These are phyloP conservation scores for Biscutella laevigata DNA, from an alignment of 441 rosid species.

Conservation along the genomic window DNA sequence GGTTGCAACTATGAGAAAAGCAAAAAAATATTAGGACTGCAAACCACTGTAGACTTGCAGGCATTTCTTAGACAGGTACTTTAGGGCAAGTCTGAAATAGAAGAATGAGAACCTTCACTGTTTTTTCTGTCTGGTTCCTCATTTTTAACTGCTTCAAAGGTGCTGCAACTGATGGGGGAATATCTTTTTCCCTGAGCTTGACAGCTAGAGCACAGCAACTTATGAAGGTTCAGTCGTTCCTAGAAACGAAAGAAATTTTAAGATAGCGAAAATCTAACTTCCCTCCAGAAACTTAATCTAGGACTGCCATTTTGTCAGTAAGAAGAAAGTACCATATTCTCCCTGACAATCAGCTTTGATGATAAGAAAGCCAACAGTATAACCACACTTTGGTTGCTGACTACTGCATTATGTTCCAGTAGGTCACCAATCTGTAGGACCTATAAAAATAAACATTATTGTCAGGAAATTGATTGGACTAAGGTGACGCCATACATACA, in stretches of 20 bases:
- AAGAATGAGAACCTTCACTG: constrained; percentile 38
- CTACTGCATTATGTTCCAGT: constrained; percentile 70
- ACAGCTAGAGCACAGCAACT: constrained; percentile 65
- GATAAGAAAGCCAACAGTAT: constrained; percentile 67
- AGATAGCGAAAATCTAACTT: constrained; percentile 11
- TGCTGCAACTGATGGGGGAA: constrained; percentile 24
- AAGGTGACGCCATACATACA: background rate
- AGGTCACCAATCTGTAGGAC: constrained; percentile 82
- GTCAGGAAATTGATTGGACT: background rate
- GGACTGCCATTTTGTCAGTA: constrained; percentile 24
- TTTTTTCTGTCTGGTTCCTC: constrained; percentile 27
- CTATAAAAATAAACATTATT: constrained; percentile 29
- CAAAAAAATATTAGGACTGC: background rate
- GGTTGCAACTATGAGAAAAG: background rate
- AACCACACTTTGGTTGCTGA: constrained; percentile 59
- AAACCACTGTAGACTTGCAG: constrained; percentile 18
- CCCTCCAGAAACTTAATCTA: constrained; percentile 7
- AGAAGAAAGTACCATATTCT: constrained; percentile 45
- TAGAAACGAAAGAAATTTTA: constrained; percentile 25
- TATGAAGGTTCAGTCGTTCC: constrained; percentile 82
- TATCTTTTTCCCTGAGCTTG: constrained; percentile 50
- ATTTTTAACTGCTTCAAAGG: constrained; percentile 22
- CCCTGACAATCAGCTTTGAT: constrained; percentile 60
- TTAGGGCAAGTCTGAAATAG: background rate
- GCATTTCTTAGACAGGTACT: background rate